Evolutionary conservation across 371 early-diverging fungal genomes (phyloP), one percentile per base, ranked within the genome.

Genomic region (Rhizopus delemar): DNA sequence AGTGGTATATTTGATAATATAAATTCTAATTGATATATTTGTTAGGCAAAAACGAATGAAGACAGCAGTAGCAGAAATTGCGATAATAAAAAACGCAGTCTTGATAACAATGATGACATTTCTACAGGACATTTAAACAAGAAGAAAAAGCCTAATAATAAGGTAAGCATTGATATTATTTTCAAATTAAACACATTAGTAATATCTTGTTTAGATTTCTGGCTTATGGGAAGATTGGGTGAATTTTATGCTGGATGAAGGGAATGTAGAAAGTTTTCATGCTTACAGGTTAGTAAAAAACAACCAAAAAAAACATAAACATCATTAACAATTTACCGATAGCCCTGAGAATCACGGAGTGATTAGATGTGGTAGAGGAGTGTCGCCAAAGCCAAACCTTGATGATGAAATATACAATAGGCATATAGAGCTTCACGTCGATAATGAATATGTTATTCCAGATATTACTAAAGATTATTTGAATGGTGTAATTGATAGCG

Each of bases 401-500:
- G 51, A 50, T 50, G 5, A 50, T 8, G 15, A 50, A 29, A 50
- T 50, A 7, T 50, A 50, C 51, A 8, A 5, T 33, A 50, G 32
- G 33, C 34, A 50, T 50, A 29, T 50, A 50, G 31, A 9, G 31
- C 5, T 50, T 29, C 34, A 32, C 11, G 51, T 36, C 36, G 36
- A 36, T 36, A 5, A 45, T 15, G 8, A 45, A 45, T 13, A 45
- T 15, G 9, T 36, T 36, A 36, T 36, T 36, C 9, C 36, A 36
- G 36, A 36, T 36, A 36, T 36, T 36, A 36, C 36, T 36, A 36
- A 86, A 54, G 90, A 91, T 70, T 93, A 90, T 66, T 73, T 96
- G 66, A 92, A 93, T 70, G 90, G 92, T 29, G 76, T 96, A 65
- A 91, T 96, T 63, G 94, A 94, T 57, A 71, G 93, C 57, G 92